Evolutionary conservation across 78 protist species (phyloP), one percentile per base, ranked within the genome.

Genomic region (Thecamonas trahens): DNA sequence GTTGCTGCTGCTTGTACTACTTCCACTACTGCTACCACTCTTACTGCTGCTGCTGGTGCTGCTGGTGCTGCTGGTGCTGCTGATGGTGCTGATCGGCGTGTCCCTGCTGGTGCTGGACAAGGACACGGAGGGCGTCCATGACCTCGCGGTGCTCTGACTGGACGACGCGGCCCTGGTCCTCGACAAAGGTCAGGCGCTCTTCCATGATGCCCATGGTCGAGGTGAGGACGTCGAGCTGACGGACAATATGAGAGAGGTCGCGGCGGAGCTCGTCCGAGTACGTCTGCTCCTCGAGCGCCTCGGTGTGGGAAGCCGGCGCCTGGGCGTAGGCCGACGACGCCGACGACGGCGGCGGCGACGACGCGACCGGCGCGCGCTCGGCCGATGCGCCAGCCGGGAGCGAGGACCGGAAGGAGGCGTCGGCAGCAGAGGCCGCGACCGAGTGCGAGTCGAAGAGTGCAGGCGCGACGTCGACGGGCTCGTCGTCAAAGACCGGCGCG

Each of bases 151-250:
- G n/a, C n/a, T n/a, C n/a, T n/a, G n/a, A n/a, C n/a, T n/a, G n/a
- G n/a, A n/a, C n/a, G n/a, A n/a, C n/a, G n/a, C n/a, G n/a, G n/a
- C n/a, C 50, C 22, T 42, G 17, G 47, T 76, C 54, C 40, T 76
- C 82, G 15, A 14, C 13, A 42, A 44, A 6, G 34, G 81, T 44
- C 42, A 84, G 53, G 18, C 90, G 79, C n/a, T 49, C 70, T 28
- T 84, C 84, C 6, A 84, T 42, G 32, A 74, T 5, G 35, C 31
- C 8, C 26, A 79, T 54, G 7, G 91, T 80, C 39, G 66, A 64
- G 50, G 83, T 55, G 38, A 80, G 61, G 31, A 80, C 45, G 49
- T 77, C 77, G 32, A 86, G 75, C 74, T 80, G 84, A 1, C 67
- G 2, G 24, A 57, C 39, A n/a, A 86, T 42, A 28, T 64, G 66